phyloP scores from a whole-genome alignment of 441 rosid genomes.

The Viola pubescens region DNA sequence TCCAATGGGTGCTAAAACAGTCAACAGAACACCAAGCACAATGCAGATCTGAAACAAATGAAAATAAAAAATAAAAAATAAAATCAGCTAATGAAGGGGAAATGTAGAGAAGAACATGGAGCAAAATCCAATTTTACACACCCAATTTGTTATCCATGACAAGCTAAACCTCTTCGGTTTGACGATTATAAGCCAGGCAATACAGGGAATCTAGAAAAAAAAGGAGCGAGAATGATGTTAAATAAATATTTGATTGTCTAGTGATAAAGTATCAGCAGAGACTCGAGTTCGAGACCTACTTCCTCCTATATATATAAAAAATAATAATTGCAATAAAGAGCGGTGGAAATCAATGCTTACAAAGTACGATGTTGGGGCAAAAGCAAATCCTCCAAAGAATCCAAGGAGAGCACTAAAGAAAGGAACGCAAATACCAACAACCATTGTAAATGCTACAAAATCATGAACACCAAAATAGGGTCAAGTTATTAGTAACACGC shows the following conservation, averaged over 20 bases:
- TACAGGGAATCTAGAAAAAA: conserved; percentile 60
- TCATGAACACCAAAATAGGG: neutral
- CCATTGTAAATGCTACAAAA: conserved; percentile 64
- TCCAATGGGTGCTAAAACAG: conserved; percentile 66
- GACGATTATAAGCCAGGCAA: conserved; percentile 53
- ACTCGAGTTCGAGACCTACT: too few species aligned
- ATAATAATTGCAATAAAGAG: neutral
- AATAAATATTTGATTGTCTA: too few species aligned
- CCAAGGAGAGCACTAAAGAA: conserved; percentile 78
- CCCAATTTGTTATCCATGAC: conserved; percentile 73
- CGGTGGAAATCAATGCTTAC: conserved; percentile 25
- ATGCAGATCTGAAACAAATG: conserved; percentile 54
- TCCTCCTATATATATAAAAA: neutral
- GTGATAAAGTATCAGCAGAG: too few species aligned
- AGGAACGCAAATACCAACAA: conserved; percentile 51
- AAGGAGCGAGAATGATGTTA: neutral
- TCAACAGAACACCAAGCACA: conserved; percentile 42
- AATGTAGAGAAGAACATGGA: neutral
- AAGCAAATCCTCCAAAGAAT: conserved; percentile 86
- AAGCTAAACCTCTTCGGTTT: conserved; percentile 59
- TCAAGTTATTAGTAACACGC: too few species aligned
- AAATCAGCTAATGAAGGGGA: neutral
- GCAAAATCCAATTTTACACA: conserved; percentile 15
- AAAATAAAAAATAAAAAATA: neutral
- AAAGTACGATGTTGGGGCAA: conserved; percentile 72